Base-by-base conservation (phyloP, 495 filamentous ascomycete species). In the Aspergillus asperescens region DNA sequence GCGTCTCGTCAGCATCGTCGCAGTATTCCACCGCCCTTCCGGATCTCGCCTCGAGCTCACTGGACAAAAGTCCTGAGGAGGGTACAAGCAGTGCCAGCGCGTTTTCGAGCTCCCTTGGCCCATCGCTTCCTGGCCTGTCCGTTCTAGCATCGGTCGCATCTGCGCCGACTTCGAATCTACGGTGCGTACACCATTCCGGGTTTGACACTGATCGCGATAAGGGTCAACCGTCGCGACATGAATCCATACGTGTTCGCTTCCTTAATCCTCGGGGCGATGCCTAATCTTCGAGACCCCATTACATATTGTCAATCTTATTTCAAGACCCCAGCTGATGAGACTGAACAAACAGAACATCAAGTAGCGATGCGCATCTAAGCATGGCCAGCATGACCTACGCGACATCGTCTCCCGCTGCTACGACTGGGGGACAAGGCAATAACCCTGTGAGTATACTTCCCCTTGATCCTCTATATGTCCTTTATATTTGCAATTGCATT, bases 351-450 rank as follows among this genome's bases (percentile, higher is more conserved):
- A 82, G 78, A 61, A 67, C 73, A 35, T 81, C 78, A 57, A 68
- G 62, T 51, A 71, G 71, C 60, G 66, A 74, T 75, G 70, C 67
- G 48, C 72, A 68, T 60, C 68, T 66, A 63, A 74, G 57, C 60
- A 81, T 81, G 76, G 73, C 68, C 39, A 80, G 69, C 62, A 80
- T 80, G 70, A 80, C 67, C 50, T 85, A 83, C 64, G 71, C 80
- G 46, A 81, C 80, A 32, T 80, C 83, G 8, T 84, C 85, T 20
- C 84, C 83, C 7, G 84, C 86, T 24, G 82, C 81, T 10, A 85
- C 83, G 0, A 79, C 78, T 40, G 85, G 81, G 55, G 83, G 83
- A 40, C 80, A 81, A 58, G 81, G 80, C 24, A 85, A 81, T 54
- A 81, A 77, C 52, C 76, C 84, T 56, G 87, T 89, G 73, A 79